A percentile compares a stretch with the other conserved stretches of the same genome.
Conservation (phyloP, 208 protist species). For the Vickermania ingenoplastis region DNA sequence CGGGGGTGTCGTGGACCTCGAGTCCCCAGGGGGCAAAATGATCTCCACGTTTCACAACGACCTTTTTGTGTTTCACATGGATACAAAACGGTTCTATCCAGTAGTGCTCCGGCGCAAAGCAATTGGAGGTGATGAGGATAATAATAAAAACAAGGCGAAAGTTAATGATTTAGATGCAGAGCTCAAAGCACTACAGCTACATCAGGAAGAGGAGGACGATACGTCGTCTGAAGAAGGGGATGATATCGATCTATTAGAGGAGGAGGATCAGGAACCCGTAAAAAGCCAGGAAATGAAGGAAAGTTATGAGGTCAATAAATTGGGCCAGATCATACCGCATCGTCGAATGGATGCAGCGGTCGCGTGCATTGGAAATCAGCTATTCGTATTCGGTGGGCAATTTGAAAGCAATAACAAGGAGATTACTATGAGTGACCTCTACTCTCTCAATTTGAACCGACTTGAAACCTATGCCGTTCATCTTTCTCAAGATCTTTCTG, state of each 20-base stretch:
- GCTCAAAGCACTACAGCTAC: conserved; percentile 48
- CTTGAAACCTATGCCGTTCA: conserved; percentile 73
- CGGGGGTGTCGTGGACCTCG: conserved; percentile 85
- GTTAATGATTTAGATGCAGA: conserved; percentile 42
- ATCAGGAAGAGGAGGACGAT: conserved; percentile 6
- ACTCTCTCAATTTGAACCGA: conserved; percentile 71
- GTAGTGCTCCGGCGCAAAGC: conserved; percentile 38
- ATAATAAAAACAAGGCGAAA: conserved; percentile 7
- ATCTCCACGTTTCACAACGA: conserved; percentile 87
- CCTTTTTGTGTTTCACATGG: conserved; percentile 88
- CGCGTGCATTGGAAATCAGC: conserved; percentile 45
- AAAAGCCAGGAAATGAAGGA: conserved; percentile 37
- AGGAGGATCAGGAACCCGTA: background rate
- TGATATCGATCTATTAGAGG: conserved; percentile 19
- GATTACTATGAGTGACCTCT: conserved; percentile 85
- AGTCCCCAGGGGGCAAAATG: conserved; percentile 74
- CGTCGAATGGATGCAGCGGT: conserved; percentile 77
- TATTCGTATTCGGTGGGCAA: conserved; percentile 87
- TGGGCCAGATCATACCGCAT: conserved; percentile 63
- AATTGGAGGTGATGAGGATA: conserved; percentile 2
- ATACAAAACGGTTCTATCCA: conserved; percentile 81
- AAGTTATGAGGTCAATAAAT: conserved; percentile 56
- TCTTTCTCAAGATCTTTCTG: conserved; percentile 76
- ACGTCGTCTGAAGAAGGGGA: conserved; percentile 11
- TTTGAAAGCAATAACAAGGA: conserved; percentile 82